Conservation (phyloP, 2,329 filamentous ascomycete genomes). For the Ceratocystis smalleyi region DNA sequence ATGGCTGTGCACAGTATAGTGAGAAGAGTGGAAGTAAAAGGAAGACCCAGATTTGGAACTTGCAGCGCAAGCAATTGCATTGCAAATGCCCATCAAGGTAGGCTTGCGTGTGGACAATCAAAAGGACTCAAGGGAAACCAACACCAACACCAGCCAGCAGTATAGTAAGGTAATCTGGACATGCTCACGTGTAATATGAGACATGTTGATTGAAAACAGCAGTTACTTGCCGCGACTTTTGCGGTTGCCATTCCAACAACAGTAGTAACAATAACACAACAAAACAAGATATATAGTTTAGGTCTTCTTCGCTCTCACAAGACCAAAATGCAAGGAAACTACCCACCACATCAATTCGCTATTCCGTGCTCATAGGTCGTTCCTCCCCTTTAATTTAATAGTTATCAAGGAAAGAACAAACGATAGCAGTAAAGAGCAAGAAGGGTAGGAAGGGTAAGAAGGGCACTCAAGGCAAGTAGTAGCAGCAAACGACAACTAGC, state of each 20-base stretch:
- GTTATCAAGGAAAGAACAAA: not conserved
- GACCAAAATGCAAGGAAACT: not conserved
- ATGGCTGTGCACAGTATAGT: not conserved
- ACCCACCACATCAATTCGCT: not conserved
- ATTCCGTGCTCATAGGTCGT: not conserved
- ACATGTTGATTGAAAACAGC: not conserved
- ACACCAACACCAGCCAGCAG: not conserved
- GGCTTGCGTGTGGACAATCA: too few relatives aligned
- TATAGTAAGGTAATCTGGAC: not conserved
- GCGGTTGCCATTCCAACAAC: not conserved
- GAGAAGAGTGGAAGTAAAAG: too few relatives aligned
- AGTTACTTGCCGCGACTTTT: not conserved
- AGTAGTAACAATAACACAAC: not conserved
- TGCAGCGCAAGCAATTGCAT: too few relatives aligned
- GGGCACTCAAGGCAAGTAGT: not conserved
- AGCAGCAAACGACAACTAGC: not conserved
- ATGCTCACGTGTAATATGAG: not conserved
- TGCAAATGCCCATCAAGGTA: too few relatives aligned
- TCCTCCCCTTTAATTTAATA: not conserved
- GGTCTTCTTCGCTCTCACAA: not conserved
- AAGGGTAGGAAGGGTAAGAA: too few relatives aligned
- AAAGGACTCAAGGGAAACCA: not conserved
- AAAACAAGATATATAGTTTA: not conserved
- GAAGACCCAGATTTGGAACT: too few relatives aligned
- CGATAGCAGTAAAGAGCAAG: too few relatives aligned